A percentile compares a stretch with the other conserved stretches of the same genome.
Conservation (phyloP, 2,329 filamentous ascomycete species). For the Ascocoryne sarcoides region DNA sequence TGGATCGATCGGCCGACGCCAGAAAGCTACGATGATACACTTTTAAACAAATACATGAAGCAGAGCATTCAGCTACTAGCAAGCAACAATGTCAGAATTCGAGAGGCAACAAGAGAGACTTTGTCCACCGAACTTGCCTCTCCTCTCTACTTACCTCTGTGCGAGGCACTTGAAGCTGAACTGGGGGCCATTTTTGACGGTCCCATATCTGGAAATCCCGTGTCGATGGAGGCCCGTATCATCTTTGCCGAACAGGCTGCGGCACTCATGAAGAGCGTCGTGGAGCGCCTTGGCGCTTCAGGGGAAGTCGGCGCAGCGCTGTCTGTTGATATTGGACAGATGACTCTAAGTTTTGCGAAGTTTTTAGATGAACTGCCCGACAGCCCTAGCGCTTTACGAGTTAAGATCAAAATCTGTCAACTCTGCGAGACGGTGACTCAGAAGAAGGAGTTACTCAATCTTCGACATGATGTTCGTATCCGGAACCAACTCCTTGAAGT, state of each 20-base stretch:
- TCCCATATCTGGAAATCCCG: conserved; percentile 40
- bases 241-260: conserved; percentile 61
- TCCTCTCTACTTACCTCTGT: conserved; percentile 51
- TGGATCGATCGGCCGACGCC: conserved; percentile 52
- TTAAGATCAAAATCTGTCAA: conserved; percentile 63
- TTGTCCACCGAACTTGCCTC: conserved; percentile 57
- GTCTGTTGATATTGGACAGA: conserved; percentile 53
- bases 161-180: conserved; percentile 56
- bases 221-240: conserved; percentile 50
- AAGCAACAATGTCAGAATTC: conserved; percentile 53
- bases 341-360: conserved; percentile 58
- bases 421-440: conserved; percentile 56
- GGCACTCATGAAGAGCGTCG: conserved; percentile 52
- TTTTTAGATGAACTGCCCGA: conserved; percentile 53
- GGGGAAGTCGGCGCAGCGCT: conserved; percentile 54
- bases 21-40: conserved; percentile 51
- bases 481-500: conserved; percentile 60
- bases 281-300: conserved; percentile 55
- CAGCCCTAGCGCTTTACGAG: conserved; percentile 45
- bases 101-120: conserved; percentile 59
- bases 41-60: conserved; percentile 51
- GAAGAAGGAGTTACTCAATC: conserved; percentile 59
- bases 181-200: conserved; percentile 54
- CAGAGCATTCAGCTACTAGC: conserved; percentile 57
- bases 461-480: conserved; percentile 60